These are phyloP conservation scores for Grosmannia huntii DNA, from an alignment of 2,329 filamentous ascomycete species.

Conservation along the genomic window DNA sequence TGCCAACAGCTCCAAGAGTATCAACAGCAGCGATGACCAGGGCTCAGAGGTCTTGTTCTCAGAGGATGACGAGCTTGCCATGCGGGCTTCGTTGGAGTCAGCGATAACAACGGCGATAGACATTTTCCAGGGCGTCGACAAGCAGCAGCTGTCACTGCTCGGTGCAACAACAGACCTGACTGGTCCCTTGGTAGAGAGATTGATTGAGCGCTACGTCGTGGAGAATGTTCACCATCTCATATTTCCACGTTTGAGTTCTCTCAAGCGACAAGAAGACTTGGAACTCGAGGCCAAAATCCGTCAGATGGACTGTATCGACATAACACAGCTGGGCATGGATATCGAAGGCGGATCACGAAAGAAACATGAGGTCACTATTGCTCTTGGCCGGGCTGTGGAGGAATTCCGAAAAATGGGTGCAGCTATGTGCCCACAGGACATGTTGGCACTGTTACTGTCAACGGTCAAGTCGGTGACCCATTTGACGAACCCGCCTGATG, in stretches of 20 bases:
- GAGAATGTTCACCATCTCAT: conserved; percentile 87
- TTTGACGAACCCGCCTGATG: conserved; percentile 37
- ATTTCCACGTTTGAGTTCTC: conserved; percentile 67
- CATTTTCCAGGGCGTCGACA: conserved; percentile 89
- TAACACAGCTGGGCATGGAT: conserved; percentile 83
- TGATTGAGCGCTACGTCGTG: conserved; percentile 89
- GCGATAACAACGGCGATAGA: conserved; percentile 91
- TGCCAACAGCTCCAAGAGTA: not conserved
- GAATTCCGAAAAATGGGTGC: conserved; percentile 77
- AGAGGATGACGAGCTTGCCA: conserved; percentile 82
- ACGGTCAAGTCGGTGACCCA: conserved; percentile 77
- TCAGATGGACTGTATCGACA: conserved; percentile 87
- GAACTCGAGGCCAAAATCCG: conserved; percentile 82
- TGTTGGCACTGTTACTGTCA: conserved; percentile 67
- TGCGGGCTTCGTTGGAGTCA: conserved; percentile 79
- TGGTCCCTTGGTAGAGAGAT: conserved; percentile 76
- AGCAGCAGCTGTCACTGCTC: conserved; percentile 82
- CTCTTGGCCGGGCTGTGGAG: conserved; percentile 67
- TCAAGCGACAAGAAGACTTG: conserved; percentile 69
- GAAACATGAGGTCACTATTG: conserved; percentile 68
- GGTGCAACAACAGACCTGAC: conserved; percentile 90
- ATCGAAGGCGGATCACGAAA: conserved; percentile 67
- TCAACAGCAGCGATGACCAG: conserved; percentile 10
- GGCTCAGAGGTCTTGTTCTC: conserved; percentile 54
- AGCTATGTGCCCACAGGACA: conserved; percentile 73